Evolutionary conservation across 2,329 filamentous ascomycete species (phyloP).

Genomic region (Massarina eburnea): DNA sequence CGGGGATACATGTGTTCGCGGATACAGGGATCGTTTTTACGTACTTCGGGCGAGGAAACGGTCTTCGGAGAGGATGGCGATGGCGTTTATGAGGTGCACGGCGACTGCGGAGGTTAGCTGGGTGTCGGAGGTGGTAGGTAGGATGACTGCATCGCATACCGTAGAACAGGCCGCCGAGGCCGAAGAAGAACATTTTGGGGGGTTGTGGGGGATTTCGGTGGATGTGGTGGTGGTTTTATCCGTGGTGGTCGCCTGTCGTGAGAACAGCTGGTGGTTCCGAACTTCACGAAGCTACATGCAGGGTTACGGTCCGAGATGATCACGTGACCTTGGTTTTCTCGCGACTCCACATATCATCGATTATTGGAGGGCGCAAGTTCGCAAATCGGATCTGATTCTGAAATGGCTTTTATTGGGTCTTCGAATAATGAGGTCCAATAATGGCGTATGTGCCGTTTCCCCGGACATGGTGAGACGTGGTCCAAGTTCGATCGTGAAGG

Average conservation of each 20-base stretch:
- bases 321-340: constrained; percentile 2
- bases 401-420: too few species aligned
- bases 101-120: constrained; percentile 58
- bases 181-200: constrained; percentile 67
- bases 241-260: constrained; percentile 16
- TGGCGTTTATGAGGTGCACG: constrained; percentile 88
- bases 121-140: constrained; percentile 4
- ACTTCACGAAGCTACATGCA: too few species aligned
- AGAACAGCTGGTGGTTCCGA: constrained; percentile 23
- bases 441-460: too few species aligned
- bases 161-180: constrained; percentile 72
- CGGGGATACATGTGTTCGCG: too few species aligned
- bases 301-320: neutral
- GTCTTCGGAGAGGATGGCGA: constrained; percentile 92
- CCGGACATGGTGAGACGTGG: too few species aligned
- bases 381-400: too few species aligned
- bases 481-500: too few species aligned
- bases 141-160: constrained; percentile 48
- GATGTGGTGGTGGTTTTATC: neutral
- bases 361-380: too few species aligned
- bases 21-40: too few species aligned
- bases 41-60: constrained; percentile 82
- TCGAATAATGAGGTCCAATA: too few species aligned
- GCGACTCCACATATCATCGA: too few species aligned
- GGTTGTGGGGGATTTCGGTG: neutral